Evolutionary conservation across 768 basidiomycete genomes (phyloP).

Genomic region (Lentinula aciculospora): DNA sequence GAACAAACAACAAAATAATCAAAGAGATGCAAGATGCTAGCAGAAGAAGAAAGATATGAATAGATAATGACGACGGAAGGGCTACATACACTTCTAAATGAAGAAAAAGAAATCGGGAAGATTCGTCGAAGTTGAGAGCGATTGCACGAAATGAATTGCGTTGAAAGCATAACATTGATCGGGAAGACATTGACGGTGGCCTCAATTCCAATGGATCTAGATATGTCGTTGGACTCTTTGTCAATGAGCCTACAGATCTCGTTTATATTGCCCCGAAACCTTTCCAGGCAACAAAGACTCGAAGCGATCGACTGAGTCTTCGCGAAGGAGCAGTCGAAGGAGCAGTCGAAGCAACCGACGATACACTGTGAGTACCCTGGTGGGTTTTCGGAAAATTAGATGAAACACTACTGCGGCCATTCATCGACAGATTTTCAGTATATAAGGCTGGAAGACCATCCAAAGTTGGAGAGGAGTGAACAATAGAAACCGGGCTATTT

Average conservation of each 20-base stretch:
- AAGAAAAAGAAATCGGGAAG: too few species aligned
- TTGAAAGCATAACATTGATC: not conserved
- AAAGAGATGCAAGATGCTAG: not conserved
- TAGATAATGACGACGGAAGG: conserved; percentile 9
- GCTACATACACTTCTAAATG: not conserved
- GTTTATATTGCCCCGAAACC: conserved; percentile 12
- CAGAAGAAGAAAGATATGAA: conserved; percentile 1
- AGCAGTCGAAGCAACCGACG: not conserved
- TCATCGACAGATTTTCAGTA: not conserved
- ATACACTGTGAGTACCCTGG: not conserved
- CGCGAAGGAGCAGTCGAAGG: conserved; percentile 25
- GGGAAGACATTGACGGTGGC: too few species aligned
- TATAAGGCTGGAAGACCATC: not conserved
- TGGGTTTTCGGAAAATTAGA: not conserved
- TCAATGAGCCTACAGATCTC: not conserved
- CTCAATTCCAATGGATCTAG: too few species aligned
- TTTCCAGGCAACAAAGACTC: conserved; percentile 59
- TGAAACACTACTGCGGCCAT: not conserved
- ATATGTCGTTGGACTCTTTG: not conserved
- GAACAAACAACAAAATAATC: conserved; percentile 4
- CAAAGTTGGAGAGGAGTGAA: not conserved
- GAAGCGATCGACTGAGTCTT: conserved; percentile 47
- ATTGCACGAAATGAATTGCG: not conserved
- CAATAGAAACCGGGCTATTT: not conserved
- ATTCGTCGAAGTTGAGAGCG: not conserved